A percentile compares a stretch with the other conserved stretches of the same genome.
These are phyloP conservation scores for Neurospora sp. DNA, from an alignment of 495 filamentous ascomycete species.

Conservation along the genomic window DNA sequence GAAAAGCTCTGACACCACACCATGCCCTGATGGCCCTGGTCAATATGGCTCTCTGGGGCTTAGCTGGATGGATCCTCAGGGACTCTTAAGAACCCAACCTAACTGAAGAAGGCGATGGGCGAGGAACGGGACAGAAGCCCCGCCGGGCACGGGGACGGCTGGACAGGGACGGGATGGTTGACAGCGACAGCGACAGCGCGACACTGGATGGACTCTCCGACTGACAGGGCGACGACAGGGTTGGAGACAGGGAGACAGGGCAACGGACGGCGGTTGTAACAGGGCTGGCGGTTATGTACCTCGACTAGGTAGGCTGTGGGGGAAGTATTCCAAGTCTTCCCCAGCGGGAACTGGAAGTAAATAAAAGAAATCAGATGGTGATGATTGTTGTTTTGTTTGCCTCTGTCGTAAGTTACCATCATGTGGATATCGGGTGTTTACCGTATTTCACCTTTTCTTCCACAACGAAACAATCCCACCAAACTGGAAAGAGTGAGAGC, in stretches of 20 bases:
- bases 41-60: not conserved
- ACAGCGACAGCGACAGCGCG: not conserved
- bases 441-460: not conserved
- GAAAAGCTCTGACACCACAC: not conserved
- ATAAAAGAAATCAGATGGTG: not conserved
- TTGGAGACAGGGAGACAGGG: not conserved
- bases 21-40: not conserved
- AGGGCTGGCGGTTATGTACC: not conserved
- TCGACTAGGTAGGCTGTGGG: too few relatives aligned
- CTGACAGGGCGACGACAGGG: not conserved
- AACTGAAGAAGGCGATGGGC: not conserved
- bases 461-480: not conserved
- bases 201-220: not conserved
- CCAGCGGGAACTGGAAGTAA: not conserved
- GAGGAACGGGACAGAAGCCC: not conserved
- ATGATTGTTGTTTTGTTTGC: not conserved
- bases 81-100: not conserved
- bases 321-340: too few relatives aligned
- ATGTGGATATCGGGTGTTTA: not conserved
- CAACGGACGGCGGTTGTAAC: not conserved
- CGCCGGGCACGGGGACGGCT: not conserved
- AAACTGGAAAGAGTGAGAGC: constrained; percentile 2
- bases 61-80: not conserved
- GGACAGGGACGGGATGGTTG: not conserved
- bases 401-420: not conserved